Base-by-base conservation (phyloP, 257 asterid species). In the Leptodermis oblonga region DNA sequence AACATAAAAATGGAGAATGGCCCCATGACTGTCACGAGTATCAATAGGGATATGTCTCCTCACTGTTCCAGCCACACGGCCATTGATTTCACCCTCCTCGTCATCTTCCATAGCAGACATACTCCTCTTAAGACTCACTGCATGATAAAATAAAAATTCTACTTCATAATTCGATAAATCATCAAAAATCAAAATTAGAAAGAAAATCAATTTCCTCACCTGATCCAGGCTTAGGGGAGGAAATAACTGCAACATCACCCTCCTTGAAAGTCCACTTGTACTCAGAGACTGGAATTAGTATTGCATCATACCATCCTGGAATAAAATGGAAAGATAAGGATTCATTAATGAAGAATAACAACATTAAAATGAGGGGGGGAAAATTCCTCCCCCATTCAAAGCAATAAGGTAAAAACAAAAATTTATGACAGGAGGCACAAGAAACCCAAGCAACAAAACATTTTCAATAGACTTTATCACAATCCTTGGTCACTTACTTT, bases 181-280 rank as follows among this genome's bases (percentile, higher is more conserved):
- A 77, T 20, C 15, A 15, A 23, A 74, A 75, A 59, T 62, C 46
- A 68, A 28, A 28, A 55, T 36, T 52, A 71, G 54, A 79, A 9
- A 34, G 15, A 7, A n/a, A 48, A 58, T n/a, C 67, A 23, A 28
- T 60, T 49, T 68, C 42, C 60, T 66, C 58, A 94, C 99, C 97
- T 78, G 96, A 77, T 77, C 93, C 97, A 71, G 99, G 99, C 75
- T 76, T 87, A 26, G 96, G 90, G 62, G 97, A 80, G 67, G 99
- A 94, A 65, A 94, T 90, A 81, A 94, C 97, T 53, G 99, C 99
- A 62, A 94, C 99, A 68, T 94, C 99, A 45, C 99, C 99, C 74
- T 94, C 99, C 80, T 94, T 94, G 79, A 94, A 94, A 41, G 87
- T 77, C 99, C 97, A 94, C 77, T 87, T 91, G 84, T 80, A 61